Evolutionary conservation across 1,284 basidiomycete species (phyloP).

Genomic region (Apiotrichum siamense): DNA sequence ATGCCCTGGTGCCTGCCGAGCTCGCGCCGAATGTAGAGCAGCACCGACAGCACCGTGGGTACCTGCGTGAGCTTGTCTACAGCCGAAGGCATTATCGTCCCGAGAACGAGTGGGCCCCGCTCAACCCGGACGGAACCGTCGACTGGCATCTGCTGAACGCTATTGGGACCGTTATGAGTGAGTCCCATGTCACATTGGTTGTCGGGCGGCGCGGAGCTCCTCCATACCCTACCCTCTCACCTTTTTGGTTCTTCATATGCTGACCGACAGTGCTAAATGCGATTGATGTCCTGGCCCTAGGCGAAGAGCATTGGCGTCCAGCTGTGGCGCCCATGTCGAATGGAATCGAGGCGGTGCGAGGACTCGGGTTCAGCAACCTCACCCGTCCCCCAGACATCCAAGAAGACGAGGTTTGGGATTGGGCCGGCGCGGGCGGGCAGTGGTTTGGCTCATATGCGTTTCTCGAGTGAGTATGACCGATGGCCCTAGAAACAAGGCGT

Average conservation of each 20-base stretch:
- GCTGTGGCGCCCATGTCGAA: slow-evolving; percentile 24
- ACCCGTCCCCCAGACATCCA: slow-evolving; percentile 20
- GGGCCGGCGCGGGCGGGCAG: slow-evolving; percentile 34
- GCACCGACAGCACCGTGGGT: slow-evolving; percentile 27
- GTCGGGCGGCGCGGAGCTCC: too few relatives aligned
- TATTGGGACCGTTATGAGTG: slow-evolving; percentile 39
- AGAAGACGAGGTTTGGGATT: slow-evolving; percentile 31
- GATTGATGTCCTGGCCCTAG: slow-evolving; percentile 23
- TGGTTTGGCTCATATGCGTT: slow-evolving; percentile 45
- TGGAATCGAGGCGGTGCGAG: slow-evolving; percentile 27
- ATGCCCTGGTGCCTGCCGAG: slow-evolving; percentile 22
- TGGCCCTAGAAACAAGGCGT: too few relatives aligned
- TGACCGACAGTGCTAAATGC: slow-evolving; percentile 30
- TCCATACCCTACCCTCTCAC: too few relatives aligned
- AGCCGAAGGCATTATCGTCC: slow-evolving; percentile 22
- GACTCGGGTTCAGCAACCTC: slow-evolving; percentile 26
- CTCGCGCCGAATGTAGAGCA: slow-evolving; percentile 15
- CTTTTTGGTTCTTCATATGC: background rate
- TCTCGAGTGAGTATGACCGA: slow-evolving; percentile 34
- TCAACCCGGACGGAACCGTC: slow-evolving; percentile 30
- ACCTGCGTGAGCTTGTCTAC: slow-evolving; percentile 34
- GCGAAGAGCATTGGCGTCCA: slow-evolving; percentile 26
- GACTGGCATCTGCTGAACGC: slow-evolving; percentile 40
- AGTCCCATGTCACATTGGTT: slow-evolving; percentile 5
- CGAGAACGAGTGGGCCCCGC: slow-evolving; percentile 37